Base-by-base conservation (phyloP, 345 rosid genomes). In the Ailanthus altissimus region DNA sequence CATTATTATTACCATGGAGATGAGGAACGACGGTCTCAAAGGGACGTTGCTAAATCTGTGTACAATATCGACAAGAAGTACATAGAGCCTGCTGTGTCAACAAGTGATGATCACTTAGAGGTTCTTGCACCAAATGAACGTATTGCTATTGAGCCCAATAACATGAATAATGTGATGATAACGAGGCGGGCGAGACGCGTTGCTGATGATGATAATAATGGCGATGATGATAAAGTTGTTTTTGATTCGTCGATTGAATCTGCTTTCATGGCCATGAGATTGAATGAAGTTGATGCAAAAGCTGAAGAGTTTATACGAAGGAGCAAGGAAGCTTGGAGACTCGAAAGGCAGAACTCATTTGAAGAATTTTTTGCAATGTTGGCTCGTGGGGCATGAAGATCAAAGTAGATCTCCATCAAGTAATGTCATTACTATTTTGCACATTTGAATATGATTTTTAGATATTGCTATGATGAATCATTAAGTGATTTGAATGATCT, bases 261-360 rank as follows among this genome's bases (percentile, higher is more conserved):
- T 21, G 23, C 10, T 9, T n/a, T 59, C 36, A 12, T 70, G 23
- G 15, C 54, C 9, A 1, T 42, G 16, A 58, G 36, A 74, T 28
- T 70, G 67, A 13, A 70, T n/a, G 83, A 46, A 40, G 75, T 81
- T 11, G 83, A 81, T 18, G 83, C 78, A 14, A 77, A 32, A 42
- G 83, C 83, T 3, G 80, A 81, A 66, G 80, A 73, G 8, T 81
- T 72, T 53, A 81, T 77, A 51, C 43, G 18, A 14, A 15, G n/a
- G 18, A 2, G 14, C 10, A 66, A 51, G 42, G 60, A 77, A 53
- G 2, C 14, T 38, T 72, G 70, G 83, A 58, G 21, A 20, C 63
- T 81, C 6, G 83, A 81, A 42, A 77, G 26, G 20, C 74, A 81
- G 23, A 58, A 72, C 32, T 76, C 80, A 16, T 45, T n/a, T 10